Percentiles rank a stretch among this genome's conserved stretches.
Evolutionary conservation across 352 stramenopile species (phyloP).

Genomic region (Hyaloperonospora brassicae): DNA sequence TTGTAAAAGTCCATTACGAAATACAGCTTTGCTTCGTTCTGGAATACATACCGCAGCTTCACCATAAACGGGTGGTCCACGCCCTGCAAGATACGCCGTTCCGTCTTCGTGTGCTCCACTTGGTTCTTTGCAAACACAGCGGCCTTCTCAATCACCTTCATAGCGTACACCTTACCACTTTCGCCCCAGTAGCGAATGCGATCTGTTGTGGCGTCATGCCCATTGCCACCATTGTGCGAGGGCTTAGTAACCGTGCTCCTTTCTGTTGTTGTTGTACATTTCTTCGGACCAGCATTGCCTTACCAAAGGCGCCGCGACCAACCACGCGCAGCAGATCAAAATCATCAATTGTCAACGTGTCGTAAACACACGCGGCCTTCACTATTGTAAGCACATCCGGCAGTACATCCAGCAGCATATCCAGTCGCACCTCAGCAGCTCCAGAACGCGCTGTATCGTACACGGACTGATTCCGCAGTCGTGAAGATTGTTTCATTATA

Average conservation of each 20-base stretch:
- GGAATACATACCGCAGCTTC: constrained; percentile 80
- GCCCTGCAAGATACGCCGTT: constrained; percentile 80
- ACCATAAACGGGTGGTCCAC: constrained; percentile 84
- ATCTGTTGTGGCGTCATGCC: constrained; percentile 32
- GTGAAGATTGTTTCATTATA: no score
- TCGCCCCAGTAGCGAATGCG: constrained; percentile 20
- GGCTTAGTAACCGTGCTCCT: constrained; percentile 27
- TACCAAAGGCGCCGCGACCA: constrained; percentile 95
- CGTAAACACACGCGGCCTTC: constrained; percentile 38
- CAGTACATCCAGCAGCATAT: constrained; percentile 13
- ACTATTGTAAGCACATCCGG: constrained; percentile 13
- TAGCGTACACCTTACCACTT: constrained; percentile 70
- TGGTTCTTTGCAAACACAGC: constrained; percentile 84
- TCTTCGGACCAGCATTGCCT: constrained; percentile 86
- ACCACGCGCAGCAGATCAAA: constrained; percentile 96
- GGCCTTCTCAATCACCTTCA: constrained; percentile 90
- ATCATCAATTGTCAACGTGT: constrained; percentile 85
- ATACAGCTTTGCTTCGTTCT: constrained; percentile 79
- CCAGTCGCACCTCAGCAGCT: no score
- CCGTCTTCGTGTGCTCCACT: constrained; percentile 88
- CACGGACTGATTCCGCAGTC: constrained; percentile 16
- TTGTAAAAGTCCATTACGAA: constrained; percentile 89
- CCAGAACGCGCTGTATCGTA: constrained; percentile 19
- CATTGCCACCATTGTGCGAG: constrained; percentile 31
- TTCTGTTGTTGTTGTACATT: constrained; percentile 35